phyloP scores from a whole-genome alignment of 192 early-diverging fungal genomes.

The Podochytrium sp. region DNA sequence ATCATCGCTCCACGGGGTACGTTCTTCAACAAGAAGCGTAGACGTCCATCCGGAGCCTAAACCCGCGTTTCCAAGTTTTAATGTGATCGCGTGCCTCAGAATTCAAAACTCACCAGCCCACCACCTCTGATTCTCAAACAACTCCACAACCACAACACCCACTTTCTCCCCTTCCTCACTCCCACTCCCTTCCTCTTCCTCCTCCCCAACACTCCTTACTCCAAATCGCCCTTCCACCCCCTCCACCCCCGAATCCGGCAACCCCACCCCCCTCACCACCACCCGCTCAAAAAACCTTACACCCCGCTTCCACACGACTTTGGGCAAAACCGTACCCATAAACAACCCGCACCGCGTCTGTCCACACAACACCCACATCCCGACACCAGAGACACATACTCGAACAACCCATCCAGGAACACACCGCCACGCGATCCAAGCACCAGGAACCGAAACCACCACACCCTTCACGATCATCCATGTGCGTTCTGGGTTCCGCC shows the following conservation, averaged over 20 bases:
- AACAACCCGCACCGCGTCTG: slow-evolving; percentile 12
- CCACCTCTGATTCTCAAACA: slow-evolving; percentile 32
- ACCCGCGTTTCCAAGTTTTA: not conserved
- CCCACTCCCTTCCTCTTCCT: not conserved
- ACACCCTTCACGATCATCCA: not conserved
- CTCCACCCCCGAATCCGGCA: slow-evolving; percentile 24
- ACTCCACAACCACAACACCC: slow-evolving; percentile 3
- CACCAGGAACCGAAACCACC: not conserved
- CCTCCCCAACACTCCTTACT: not conserved
- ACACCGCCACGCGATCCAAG: not conserved
- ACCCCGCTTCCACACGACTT: slow-evolving; percentile 11
- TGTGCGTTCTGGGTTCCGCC: slow-evolving; percentile 16
- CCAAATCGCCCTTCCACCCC: not conserved
- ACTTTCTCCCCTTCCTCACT: not conserved
- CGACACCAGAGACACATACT: not conserved
- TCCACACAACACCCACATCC: slow-evolving; percentile 4
- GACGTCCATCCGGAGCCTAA: slow-evolving; percentile 24
- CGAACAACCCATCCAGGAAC: slow-evolving; percentile 10
- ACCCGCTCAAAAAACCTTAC: not conserved
- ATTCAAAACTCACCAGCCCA: slow-evolving; percentile 20
- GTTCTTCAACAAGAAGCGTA: slow-evolving; percentile 8
- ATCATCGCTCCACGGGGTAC: slow-evolving; percentile 11
- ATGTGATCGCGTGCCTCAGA: not conserved
- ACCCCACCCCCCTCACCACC: not conserved
- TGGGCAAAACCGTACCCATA: slow-evolving; percentile 2